These are phyloP conservation scores for Sphaerulina vaccinii DNA, from an alignment of 2,329 filamentous ascomycete genomes.

Conservation along the genomic window DNA sequence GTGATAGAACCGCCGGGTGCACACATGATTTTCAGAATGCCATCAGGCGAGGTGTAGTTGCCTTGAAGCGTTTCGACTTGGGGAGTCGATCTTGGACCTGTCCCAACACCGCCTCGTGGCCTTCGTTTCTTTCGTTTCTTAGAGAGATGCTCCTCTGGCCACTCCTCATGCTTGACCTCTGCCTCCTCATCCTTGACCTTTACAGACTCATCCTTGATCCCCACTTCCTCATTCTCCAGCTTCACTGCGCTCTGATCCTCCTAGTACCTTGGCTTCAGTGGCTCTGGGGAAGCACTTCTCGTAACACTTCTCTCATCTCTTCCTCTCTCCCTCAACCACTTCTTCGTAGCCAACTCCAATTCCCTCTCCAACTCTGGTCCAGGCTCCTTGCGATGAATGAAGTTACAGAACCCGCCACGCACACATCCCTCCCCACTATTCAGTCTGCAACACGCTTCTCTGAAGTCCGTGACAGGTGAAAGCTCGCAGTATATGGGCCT, in stretches of 20 bases:
- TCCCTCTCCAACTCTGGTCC: constrained; percentile 84
- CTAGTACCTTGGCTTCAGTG: constrained; percentile 62
- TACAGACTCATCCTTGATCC: neutral
- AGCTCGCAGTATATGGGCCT: constrained; percentile 98
- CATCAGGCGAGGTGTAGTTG: no score
- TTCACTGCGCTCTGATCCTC: neutral
- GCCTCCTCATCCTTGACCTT: neutral
- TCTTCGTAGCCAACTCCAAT: constrained; percentile 84
- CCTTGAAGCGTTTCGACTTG: no score
- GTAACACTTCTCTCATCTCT: constrained; percentile 78
- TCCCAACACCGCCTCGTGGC: no score
- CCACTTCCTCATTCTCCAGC: neutral
- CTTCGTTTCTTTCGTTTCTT: no score
- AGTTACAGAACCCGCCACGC: constrained; percentile 96
- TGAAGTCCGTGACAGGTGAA: constrained; percentile 93
- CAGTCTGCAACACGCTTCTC: constrained; percentile 92
- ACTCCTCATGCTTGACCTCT: neutral
- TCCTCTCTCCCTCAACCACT: constrained; percentile 86
- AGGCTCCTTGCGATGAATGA: constrained; percentile 97
- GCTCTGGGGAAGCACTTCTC: constrained; percentile 83
- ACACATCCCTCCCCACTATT: constrained; percentile 96
- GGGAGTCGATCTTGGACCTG: no score
- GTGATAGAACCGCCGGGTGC: no score
- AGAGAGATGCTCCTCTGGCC: no score
- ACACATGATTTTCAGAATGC: no score